Conservation (phyloP, 2,329 filamentous ascomycete genomes). For the Colletotrichum sp. region DNA sequence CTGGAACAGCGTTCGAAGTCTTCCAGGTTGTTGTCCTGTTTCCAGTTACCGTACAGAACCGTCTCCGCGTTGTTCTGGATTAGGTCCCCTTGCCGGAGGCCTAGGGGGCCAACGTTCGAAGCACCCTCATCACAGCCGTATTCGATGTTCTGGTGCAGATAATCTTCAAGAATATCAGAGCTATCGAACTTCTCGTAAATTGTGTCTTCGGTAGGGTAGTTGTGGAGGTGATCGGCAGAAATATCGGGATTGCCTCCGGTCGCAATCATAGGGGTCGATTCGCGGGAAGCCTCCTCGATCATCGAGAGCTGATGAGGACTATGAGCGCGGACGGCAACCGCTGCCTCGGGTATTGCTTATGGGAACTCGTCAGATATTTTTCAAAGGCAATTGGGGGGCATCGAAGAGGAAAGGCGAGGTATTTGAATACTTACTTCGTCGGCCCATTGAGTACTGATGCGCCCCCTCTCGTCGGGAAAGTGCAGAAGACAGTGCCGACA, state of each 20-base stretch:
- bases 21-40: conserved; percentile 17
- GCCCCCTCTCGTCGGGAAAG: background rate
- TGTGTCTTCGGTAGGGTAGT: background rate
- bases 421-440: background rate
- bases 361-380: background rate
- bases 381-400: background rate
- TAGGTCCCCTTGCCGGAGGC: background rate
- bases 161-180: background rate
- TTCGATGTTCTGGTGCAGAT: background rate
- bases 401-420: background rate
- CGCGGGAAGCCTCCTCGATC: conserved; percentile 12
- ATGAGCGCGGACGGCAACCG: background rate
- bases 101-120: conserved; percentile 12
- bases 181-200: background rate
- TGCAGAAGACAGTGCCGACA: background rate
- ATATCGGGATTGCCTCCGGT: background rate
- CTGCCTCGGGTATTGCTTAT: background rate
- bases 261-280: background rate
- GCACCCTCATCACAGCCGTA: background rate
- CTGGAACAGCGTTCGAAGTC: conserved; percentile 5
- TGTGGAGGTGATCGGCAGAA: background rate
- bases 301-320: conserved; percentile 16
- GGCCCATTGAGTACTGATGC: background rate
- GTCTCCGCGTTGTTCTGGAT: conserved; percentile 1
- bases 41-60: conserved; percentile 15